Conservation (phyloP, 169 alveolate genomes). For the Plasmodium gaboni region DNA sequence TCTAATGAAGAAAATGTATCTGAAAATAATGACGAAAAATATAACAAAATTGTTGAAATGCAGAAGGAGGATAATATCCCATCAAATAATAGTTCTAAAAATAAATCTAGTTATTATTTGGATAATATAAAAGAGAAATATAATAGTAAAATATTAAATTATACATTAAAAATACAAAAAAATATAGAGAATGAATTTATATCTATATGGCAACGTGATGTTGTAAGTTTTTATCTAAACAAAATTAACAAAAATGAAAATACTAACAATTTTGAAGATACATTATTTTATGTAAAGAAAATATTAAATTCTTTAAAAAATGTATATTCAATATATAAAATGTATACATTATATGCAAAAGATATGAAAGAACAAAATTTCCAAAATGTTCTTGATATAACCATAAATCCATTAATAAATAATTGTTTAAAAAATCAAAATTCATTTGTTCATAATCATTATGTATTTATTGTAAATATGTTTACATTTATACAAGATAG, state of each 20-base stretch:
- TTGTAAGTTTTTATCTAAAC: slow-evolving; percentile 51
- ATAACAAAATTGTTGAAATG: neutral
- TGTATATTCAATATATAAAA: slow-evolving; percentile 48
- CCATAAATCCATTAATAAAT: slow-evolving; percentile 73
- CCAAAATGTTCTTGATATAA: slow-evolving; percentile 72
- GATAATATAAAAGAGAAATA: slow-evolving; percentile 15
- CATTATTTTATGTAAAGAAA: slow-evolving; percentile 40
- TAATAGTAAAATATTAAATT: slow-evolving; percentile 52
- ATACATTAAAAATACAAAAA: slow-evolving; percentile 44
- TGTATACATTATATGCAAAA: slow-evolving; percentile 9
- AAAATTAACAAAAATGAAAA: slow-evolving; percentile 37
- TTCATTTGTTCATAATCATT: slow-evolving; percentile 31
- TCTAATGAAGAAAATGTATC: neutral
- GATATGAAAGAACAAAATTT: slow-evolving; percentile 40
- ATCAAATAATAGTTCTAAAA: neutral
- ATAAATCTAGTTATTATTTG: too few relatives aligned
- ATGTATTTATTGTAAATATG: slow-evolving; percentile 65
- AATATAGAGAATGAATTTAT: slow-evolving; percentile 67
- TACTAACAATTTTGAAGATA: slow-evolving; percentile 29
- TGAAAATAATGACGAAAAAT: neutral
- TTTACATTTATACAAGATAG: slow-evolving; percentile 64
- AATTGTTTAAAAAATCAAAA: slow-evolving; percentile 52
- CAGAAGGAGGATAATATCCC: neutral
- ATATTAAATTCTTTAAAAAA: slow-evolving; percentile 52
- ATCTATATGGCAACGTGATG: slow-evolving; percentile 67